phyloP scores from a whole-genome alignment of 768 basidiomycete genomes.

The Panaeolus cyanescens region DNA sequence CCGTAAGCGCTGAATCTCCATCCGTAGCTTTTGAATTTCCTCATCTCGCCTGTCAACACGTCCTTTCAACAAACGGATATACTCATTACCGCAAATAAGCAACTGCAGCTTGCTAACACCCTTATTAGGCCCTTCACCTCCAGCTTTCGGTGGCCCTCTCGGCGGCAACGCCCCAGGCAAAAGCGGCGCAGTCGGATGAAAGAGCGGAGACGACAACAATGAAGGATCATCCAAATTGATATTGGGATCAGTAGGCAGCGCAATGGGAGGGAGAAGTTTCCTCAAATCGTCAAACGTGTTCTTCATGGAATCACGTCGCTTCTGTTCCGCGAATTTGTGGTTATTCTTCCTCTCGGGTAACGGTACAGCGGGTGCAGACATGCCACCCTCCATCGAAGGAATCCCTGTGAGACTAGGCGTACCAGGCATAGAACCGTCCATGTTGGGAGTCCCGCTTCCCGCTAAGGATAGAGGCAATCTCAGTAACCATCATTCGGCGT shows the following conservation, averaged over 20 bases:
- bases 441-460: constrained; percentile 12
- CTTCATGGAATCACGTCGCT: constrained; percentile 95
- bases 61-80: constrained; percentile 72
- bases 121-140: constrained; percentile 91
- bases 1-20: constrained; percentile 66
- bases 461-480: constrained; percentile 14
- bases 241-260: constrained; percentile 65
- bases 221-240: constrained; percentile 18
- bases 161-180: constrained; percentile 90
- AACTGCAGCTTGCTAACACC: constrained; percentile 93
- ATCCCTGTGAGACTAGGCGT: constrained; percentile 5
- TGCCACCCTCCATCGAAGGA: constrained; percentile 6
- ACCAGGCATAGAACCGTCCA: constrained; percentile 15
- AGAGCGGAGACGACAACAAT: constrained; percentile 21
- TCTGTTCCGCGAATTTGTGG: constrained; percentile 97
- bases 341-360: constrained; percentile 68
- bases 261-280: constrained; percentile 83
- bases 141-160: constrained; percentile 82
- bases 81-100: constrained; percentile 89
- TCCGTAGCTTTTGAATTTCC: constrained; percentile 69
- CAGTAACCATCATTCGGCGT: background rate
- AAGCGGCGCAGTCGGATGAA: constrained; percentile 60
- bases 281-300: constrained; percentile 89
- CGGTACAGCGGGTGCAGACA: background rate
- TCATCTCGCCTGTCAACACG: constrained; percentile 79